These are phyloP conservation scores for Lachancea thermotolerans DNA, from an alignment of 805 yeast genomes.

Conservation along the genomic window DNA sequence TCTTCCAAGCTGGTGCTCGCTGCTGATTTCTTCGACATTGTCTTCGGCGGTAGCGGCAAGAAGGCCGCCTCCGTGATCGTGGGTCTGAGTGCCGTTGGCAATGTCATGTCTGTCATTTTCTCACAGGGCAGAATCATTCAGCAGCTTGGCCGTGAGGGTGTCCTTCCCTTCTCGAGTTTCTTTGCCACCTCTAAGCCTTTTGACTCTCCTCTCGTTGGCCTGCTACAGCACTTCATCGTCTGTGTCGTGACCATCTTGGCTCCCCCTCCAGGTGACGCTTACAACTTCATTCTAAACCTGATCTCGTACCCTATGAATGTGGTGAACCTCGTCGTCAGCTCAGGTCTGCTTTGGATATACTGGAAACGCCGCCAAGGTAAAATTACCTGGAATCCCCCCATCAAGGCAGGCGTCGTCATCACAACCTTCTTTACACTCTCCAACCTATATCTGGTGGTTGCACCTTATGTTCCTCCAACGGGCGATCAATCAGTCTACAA, in stretches of 20 bases:
- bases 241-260: constrained; percentile 70
- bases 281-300: constrained; percentile 71
- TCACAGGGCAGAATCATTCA: constrained; percentile 79
- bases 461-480: constrained; percentile 74
- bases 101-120: constrained; percentile 71
- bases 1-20: constrained; percentile 66
- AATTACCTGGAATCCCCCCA: constrained; percentile 62
- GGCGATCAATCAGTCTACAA: constrained; percentile 61
- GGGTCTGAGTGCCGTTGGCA: constrained; percentile 75
- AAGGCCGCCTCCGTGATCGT: constrained; percentile 73
- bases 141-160: constrained; percentile 77
- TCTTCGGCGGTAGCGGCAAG: constrained; percentile 62
- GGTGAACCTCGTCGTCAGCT: constrained; percentile 57
- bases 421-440: constrained; percentile 57
- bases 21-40: constrained; percentile 65
- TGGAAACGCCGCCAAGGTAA: constrained; percentile 44
- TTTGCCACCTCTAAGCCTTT: constrained; percentile 70
- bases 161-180: constrained; percentile 64
- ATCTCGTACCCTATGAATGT: constrained; percentile 78
- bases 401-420: constrained; percentile 59
- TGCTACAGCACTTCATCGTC: constrained; percentile 69
- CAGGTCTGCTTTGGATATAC: constrained; percentile 52
- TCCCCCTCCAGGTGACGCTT: constrained; percentile 85
- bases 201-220: constrained; percentile 64
- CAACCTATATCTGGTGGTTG: constrained; percentile 60